Conservation (phyloP, 2,329 filamentous ascomycete genomes). For the Metarhizium anisopliae region DNA sequence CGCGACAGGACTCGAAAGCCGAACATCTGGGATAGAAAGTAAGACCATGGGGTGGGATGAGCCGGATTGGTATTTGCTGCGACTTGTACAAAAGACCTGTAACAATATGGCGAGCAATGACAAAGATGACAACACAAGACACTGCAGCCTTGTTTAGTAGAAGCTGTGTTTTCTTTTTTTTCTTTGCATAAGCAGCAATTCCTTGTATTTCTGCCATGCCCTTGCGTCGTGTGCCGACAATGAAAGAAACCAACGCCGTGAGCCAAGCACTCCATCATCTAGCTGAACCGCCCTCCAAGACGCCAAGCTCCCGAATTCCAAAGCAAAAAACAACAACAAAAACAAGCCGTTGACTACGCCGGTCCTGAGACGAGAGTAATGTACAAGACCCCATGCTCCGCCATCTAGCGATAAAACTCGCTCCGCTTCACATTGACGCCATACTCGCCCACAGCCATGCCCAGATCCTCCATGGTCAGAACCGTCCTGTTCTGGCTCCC, state of each 20-base stretch:
- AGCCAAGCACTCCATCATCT: not conserved
- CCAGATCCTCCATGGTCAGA: constrained; percentile 95
- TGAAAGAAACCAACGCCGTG: not conserved
- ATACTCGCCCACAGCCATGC: constrained; percentile 96
- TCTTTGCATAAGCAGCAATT: not conserved
- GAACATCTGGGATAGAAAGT: constrained; percentile 42
- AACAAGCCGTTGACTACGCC: not conserved
- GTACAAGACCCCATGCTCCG: not conserved
- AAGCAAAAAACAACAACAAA: constrained; percentile 5
- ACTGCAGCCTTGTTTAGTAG: not conserved
- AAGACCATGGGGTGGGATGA: constrained; percentile 4
- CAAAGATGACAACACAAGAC: not conserved
- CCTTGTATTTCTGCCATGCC: not conserved
- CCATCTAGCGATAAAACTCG: constrained; percentile 78
- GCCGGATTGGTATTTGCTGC: constrained; percentile 3
- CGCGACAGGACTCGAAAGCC: constrained; percentile 45
- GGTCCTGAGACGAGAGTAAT: not conserved
- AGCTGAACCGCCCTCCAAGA: not conserved
- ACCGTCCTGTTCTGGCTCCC: constrained; percentile 87
- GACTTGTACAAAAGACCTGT: not conserved
- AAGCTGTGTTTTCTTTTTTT: not conserved
- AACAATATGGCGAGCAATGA: not conserved
- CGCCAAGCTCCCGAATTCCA: not conserved
- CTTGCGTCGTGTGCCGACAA: not conserved
- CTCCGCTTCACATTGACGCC: constrained; percentile 95